phyloP scores from a whole-genome alignment of 1,139 yeast species.

The Suhomyces yuchorum region DNA sequence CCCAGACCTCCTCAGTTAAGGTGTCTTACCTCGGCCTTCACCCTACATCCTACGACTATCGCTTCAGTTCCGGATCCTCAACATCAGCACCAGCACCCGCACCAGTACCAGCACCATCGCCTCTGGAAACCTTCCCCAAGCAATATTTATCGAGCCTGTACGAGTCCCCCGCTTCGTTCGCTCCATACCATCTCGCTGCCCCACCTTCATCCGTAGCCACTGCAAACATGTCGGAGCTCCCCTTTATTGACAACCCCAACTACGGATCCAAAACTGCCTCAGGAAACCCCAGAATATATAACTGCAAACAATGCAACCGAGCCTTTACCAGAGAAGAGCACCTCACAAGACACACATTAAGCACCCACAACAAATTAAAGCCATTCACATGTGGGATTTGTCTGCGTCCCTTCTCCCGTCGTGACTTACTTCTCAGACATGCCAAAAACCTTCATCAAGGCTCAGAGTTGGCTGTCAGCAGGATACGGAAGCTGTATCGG shows the following conservation, averaged over 20 bases:
- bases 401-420: constrained; percentile 32
- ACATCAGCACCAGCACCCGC: background rate
- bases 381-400: constrained; percentile 43
- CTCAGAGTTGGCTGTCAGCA: constrained; percentile 43
- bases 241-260: constrained; percentile 18
- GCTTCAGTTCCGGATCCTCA: background rate
- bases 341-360: constrained; percentile 45
- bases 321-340: constrained; percentile 55
- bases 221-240: constrained; percentile 2
- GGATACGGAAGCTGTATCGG: constrained; percentile 45
- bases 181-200: background rate
- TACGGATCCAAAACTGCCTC: constrained; percentile 49
- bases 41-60: background rate
- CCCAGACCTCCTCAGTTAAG: background rate
- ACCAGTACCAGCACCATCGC: background rate
- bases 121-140: background rate
- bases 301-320: constrained; percentile 45
- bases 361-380: constrained; percentile 50
- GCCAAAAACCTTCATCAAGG: constrained; percentile 38
- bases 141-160: background rate
- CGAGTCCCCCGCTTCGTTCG: background rate
- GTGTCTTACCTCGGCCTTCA: background rate
- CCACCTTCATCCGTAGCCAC: background rate
- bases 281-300: constrained; percentile 48
- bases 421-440: constrained; percentile 34